These are phyloP conservation scores for Colletotrichum shisoi DNA, from an alignment of 2,329 filamentous ascomycete species.

Conservation along the genomic window DNA sequence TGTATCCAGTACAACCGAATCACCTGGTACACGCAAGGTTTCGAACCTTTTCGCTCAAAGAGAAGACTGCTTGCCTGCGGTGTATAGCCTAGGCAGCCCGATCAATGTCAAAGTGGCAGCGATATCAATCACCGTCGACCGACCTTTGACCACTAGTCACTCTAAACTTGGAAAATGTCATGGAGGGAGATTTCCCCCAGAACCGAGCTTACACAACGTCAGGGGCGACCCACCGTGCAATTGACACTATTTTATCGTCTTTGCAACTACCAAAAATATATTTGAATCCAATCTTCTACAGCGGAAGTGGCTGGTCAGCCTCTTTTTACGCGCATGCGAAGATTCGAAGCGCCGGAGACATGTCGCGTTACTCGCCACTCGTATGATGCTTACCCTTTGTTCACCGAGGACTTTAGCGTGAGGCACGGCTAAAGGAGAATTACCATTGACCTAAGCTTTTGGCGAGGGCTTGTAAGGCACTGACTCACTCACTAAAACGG, in stretches of 20 bases:
- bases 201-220: background rate
- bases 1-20: background rate
- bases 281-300: background rate
- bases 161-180: background rate
- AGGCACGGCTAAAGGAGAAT: background rate
- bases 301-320: background rate
- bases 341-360: background rate
- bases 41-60: too few species aligned
- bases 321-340: background rate
- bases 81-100: background rate
- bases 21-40: background rate
- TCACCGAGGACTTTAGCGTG: background rate
- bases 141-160: background rate
- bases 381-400: background rate
- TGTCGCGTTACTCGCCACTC: background rate
- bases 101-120: background rate
- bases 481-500: background rate
- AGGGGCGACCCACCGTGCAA: too few species aligned
- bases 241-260: background rate
- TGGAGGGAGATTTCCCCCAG: background rate
- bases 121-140: background rate
- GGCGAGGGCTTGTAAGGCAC: background rate
- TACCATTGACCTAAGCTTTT: background rate
- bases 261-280: too few species aligned
- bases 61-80: background rate